Percentiles rank a stretch among this genome's conserved stretches.
phyloP scores from a whole-genome alignment of 768 basidiomycete species.

The Termitomyces sp. region DNA sequence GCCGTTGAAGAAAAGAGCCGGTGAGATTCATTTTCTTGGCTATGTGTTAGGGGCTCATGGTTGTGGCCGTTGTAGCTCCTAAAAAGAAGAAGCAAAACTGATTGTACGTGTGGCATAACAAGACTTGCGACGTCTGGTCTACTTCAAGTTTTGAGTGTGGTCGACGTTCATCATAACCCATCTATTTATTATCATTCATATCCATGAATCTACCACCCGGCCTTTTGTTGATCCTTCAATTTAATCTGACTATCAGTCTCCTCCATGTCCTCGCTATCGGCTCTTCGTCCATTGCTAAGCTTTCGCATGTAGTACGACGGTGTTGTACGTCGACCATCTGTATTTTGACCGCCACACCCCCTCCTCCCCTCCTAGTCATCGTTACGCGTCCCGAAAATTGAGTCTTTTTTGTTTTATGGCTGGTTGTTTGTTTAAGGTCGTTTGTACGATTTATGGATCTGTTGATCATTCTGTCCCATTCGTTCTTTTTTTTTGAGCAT shows the following conservation, averaged over 20 bases:
- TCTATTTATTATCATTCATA: too few species aligned
- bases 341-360: background rate
- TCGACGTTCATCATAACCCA: background rate
- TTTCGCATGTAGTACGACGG: background rate
- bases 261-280: too few species aligned
- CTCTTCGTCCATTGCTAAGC: background rate
- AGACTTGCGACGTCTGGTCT: too few species aligned
- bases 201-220: background rate
- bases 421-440: background rate
- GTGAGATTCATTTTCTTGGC: too few species aligned
- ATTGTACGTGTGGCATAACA: background rate
- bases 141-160: too few species aligned
- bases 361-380: background rate
- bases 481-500: background rate
- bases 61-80: slow-evolving; percentile 3
- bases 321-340: background rate
- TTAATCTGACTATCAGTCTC: background rate
- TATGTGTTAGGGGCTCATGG: too few species aligned
- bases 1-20: slow-evolving; percentile 22
- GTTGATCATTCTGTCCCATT: background rate
- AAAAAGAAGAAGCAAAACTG: slow-evolving; percentile 17
- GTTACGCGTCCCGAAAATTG: background rate
- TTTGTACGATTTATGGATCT: background rate
- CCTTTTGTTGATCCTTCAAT: background rate
- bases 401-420: background rate